A percentile compares a stretch with the other conserved stretches of the same genome.
phyloP scores from a whole-genome alignment of 345 rosid species.

The Salix suchowensis region DNA sequence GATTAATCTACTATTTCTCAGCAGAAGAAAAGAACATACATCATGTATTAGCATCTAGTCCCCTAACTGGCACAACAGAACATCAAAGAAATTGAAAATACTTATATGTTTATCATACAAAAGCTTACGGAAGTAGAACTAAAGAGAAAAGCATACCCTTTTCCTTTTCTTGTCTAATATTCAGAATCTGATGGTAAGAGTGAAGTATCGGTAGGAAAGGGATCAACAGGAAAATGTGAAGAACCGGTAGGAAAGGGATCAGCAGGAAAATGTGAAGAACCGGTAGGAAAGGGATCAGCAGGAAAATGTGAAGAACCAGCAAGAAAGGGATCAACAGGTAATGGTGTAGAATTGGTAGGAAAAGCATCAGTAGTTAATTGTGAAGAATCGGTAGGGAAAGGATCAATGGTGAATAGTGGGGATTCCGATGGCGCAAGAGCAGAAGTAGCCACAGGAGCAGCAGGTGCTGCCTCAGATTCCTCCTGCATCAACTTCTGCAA shows the following conservation, averaged over 20 bases:
- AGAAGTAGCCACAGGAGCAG: slow-evolving; percentile 2
- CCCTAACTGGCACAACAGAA: slow-evolving; percentile 27
- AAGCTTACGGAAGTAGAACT: slow-evolving; percentile 2
- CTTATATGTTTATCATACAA: slow-evolving; percentile 17
- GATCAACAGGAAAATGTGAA: background rate
- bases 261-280: background rate
- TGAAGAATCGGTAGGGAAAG: slow-evolving; percentile 14
- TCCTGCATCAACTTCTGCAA: slow-evolving; percentile 60
- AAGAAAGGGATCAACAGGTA: background rate
- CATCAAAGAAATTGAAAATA: background rate
- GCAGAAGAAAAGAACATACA: slow-evolving; percentile 22
- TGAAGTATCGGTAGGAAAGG: background rate
- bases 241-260: background rate
- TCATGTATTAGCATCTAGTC: slow-evolving; percentile 16
- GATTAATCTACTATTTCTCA: slow-evolving; percentile 19
- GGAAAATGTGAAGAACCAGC: background rate
- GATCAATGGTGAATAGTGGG: background rate
- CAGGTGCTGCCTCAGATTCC: slow-evolving; percentile 33
- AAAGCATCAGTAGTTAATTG: background rate
- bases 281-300: background rate
- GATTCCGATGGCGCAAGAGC: slow-evolving; percentile 4
- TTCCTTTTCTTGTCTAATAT: slow-evolving; percentile 34
- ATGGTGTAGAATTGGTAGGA: slow-evolving; percentile 14
- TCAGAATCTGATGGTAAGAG: slow-evolving; percentile 64
- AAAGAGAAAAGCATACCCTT: slow-evolving; percentile 33